A percentile compares a stretch with the other conserved stretches of the same genome.
These are phyloP conservation scores for Syzygium aromaticum DNA, from an alignment of 345 rosid genomes.

Conservation along the genomic window DNA sequence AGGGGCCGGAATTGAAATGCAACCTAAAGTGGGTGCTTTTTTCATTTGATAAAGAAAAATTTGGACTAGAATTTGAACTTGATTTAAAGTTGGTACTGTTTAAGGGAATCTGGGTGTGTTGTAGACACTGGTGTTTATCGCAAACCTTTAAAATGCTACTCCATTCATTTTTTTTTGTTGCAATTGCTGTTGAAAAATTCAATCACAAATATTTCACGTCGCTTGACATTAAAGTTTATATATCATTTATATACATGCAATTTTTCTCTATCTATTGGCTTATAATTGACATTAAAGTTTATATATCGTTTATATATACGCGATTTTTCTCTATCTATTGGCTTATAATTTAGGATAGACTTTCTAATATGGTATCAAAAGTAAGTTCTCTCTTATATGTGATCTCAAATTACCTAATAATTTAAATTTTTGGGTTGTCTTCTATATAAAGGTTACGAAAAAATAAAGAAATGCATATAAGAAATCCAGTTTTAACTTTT, in stretches of 20 bases:
- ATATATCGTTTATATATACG: too few relatives aligned
- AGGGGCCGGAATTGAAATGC: too few relatives aligned
- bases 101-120: too few relatives aligned
- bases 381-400: neutral
- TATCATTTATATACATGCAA: neutral
- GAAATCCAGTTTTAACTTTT: neutral
- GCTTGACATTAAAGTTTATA: neutral
- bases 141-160: neutral
- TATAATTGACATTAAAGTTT: too few relatives aligned
- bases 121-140: neutral
- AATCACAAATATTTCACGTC: neutral
- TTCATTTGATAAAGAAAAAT: too few relatives aligned
- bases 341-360: neutral
- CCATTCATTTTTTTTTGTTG: too few relatives aligned
- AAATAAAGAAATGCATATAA: neutral
- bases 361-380: too few relatives aligned
- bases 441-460: too few relatives aligned
- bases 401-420: neutral
- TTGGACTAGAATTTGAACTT: accelerated
- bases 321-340: too few relatives aligned
- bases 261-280: neutral
- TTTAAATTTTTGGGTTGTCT: too few relatives aligned
- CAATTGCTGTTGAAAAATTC: too few relatives aligned
- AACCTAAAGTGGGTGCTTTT: too few relatives aligned
- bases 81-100: neutral